Conservation (phyloP, 2,329 filamentous ascomycete species). For the Niveomyces coronatus region DNA sequence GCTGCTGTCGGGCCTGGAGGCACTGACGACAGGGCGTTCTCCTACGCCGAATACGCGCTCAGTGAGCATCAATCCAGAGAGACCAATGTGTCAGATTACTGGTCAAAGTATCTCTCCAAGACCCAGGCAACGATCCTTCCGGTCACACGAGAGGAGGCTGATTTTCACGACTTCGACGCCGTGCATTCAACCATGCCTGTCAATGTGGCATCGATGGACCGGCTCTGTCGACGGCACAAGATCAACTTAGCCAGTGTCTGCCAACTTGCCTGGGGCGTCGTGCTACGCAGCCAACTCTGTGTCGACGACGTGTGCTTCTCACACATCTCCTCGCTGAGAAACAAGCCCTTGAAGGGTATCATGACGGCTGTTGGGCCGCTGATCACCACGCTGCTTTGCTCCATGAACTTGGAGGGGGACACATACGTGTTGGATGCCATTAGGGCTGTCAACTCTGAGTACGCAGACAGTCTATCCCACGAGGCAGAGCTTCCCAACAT, state of each 20-base stretch:
- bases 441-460: slow-evolving; percentile 5
- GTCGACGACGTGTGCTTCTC: slow-evolving; percentile 9
- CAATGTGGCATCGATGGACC: slow-evolving; percentile 7
- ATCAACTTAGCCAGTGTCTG: slow-evolving; percentile 8
- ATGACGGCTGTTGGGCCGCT: slow-evolving; percentile 9
- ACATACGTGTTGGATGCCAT: slow-evolving; percentile 5
- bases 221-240: slow-evolving; percentile 5
- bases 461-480: slow-evolving; percentile 7
- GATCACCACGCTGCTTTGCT: slow-evolving; percentile 8
- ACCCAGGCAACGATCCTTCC: slow-evolving; percentile 6
- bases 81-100: slow-evolving; percentile 6
- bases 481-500: slow-evolving; percentile 6
- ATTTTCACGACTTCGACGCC: slow-evolving; percentile 2
- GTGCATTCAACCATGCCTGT: slow-evolving; percentile 2
- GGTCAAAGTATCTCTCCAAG: slow-evolving; percentile 6
- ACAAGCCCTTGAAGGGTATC: slow-evolving; percentile 7
- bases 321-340: slow-evolving; percentile 6
- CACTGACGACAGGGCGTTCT: slow-evolving; percentile 1
- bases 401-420: slow-evolving; percentile 7
- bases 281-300: slow-evolving; percentile 3
- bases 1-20: neutral
- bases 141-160: slow-evolving; percentile 2
- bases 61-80: slow-evolving; percentile 1
- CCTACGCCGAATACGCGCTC: slow-evolving; percentile 6
- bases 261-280: slow-evolving; percentile 8